These are phyloP conservation scores for Hansenula anomala DNA, from an alignment of 1,139 yeast species.

Conservation along the genomic window DNA sequence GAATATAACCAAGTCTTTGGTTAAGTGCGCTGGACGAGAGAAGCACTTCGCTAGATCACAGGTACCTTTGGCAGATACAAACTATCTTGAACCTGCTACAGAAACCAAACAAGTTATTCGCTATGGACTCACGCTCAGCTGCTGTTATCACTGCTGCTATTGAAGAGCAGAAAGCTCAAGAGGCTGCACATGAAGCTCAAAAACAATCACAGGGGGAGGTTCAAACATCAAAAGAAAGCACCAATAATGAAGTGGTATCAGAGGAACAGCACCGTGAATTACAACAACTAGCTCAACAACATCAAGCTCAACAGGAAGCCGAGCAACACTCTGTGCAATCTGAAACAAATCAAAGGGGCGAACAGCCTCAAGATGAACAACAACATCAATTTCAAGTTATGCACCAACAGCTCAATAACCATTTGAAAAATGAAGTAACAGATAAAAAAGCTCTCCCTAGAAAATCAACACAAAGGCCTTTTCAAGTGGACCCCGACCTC, in stretches of 20 bases:
- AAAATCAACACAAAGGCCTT: conserved; percentile 9
- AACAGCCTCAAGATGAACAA: background rate
- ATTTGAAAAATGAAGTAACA: background rate
- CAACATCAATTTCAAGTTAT: conserved; percentile 3
- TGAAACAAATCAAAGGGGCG: background rate
- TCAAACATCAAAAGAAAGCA: too few species aligned
- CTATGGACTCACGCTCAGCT: conserved; percentile 18
- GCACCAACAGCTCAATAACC: conserved; percentile 2
- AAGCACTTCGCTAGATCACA: background rate
- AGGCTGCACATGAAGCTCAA: conserved; percentile 3
- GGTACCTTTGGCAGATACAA: background rate
- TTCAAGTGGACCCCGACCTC: conserved; percentile 19
- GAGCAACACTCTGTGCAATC: too few species aligned
- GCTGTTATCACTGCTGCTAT: conserved; percentile 19
- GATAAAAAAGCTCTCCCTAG: conserved; percentile 7
- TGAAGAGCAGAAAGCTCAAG: conserved; percentile 13
- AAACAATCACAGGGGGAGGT: too few species aligned
- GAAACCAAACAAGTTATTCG: too few species aligned
- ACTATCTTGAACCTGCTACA: background rate
- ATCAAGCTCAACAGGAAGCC: conserved; percentile 3
- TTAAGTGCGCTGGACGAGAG: conserved; percentile 11
- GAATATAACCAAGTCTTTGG: too few species aligned
- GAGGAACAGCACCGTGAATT: conserved; percentile 1
- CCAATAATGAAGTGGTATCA: background rate
- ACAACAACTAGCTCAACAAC: conserved; percentile 2